These are phyloP conservation scores for Scenedesmus sp. DNA, from an alignment of 163 green algal genomes.

Conservation along the genomic window DNA sequence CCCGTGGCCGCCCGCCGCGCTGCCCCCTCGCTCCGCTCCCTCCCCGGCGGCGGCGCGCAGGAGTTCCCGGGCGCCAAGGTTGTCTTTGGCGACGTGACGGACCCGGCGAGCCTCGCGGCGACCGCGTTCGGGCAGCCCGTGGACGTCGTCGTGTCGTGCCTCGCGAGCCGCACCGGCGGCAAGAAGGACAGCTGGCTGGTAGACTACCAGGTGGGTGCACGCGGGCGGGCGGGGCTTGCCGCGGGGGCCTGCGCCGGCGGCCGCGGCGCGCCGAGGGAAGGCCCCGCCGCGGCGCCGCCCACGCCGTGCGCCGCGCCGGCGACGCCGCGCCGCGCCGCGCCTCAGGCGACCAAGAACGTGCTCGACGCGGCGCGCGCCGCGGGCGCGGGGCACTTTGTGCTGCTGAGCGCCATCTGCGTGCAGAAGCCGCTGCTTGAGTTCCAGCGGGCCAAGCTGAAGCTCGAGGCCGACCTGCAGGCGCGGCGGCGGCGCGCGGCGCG, in stretches of 20 bases:
- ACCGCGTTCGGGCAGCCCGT: conserved; percentile 73
- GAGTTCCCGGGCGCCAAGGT: conserved; percentile 86
- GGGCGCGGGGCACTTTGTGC: conserved; percentile 96
- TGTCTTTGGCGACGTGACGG: conserved; percentile 88
- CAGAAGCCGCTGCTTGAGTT: conserved; percentile 99
- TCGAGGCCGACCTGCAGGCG: conserved; percentile 90
- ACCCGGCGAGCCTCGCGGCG: conserved; percentile 66
- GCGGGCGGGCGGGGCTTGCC: not conserved
- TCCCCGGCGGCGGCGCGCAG: no score
- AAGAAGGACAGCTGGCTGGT: conserved; percentile 44
- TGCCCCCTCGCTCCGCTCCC: no score
- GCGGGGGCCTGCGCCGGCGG: not conserved
- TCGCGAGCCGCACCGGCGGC: conserved; percentile 91
- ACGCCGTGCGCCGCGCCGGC: not conserved
- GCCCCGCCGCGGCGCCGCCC: not conserved
- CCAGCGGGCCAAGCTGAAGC: conserved; percentile 97
- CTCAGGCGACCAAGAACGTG: conserved; percentile 90
- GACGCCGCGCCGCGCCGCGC: not conserved
- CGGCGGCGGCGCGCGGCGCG: not conserved
- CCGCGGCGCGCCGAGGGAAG: no score
- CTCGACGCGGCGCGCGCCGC: conserved; percentile 81
- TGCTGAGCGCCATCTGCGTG: conserved; percentile 98
- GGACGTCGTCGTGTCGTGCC: conserved; percentile 97
- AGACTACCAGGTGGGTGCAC: conserved; percentile 35
- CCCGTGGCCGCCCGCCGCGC: no score